A percentile compares a stretch with the other conserved stretches of the same genome.
phyloP scores from a whole-genome alignment of 1,284 basidiomycete species.

The Porodaedalea pini region DNA sequence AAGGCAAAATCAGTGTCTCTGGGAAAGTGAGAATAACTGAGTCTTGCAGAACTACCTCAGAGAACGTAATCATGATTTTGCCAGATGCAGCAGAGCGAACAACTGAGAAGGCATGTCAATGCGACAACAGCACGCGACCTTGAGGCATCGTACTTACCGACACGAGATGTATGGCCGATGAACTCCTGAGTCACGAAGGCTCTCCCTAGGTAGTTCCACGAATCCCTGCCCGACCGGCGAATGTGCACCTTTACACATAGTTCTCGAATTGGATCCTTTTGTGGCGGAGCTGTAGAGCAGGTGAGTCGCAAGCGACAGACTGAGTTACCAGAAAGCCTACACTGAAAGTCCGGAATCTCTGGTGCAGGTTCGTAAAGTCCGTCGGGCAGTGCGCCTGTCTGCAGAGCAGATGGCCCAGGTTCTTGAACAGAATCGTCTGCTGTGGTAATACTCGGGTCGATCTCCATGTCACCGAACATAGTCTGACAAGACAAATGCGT shows the following conservation, averaged over 20 bases:
- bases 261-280: slow-evolving; percentile 62
- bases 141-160: slow-evolving; percentile 48
- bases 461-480: slow-evolving; percentile 16
- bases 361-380: slow-evolving; percentile 5
- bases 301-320: slow-evolving; percentile 26
- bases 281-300: slow-evolving; percentile 23
- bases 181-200: slow-evolving; percentile 70
- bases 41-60: slow-evolving; percentile 47
- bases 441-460: slow-evolving; percentile 14
- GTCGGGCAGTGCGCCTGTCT: background rate
- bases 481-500: background rate
- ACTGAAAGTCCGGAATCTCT: slow-evolving; percentile 15
- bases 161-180: slow-evolving; percentile 65
- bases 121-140: background rate
- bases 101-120: slow-evolving; percentile 40
- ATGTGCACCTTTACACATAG: slow-evolving; percentile 82
- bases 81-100: slow-evolving; percentile 61
- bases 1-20: background rate
- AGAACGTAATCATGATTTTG: slow-evolving; percentile 66
- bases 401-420: slow-evolving; percentile 10
- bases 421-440: slow-evolving; percentile 11
- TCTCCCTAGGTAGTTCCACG: slow-evolving; percentile 77
- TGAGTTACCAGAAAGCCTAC: slow-evolving; percentile 1
- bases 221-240: slow-evolving; percentile 68
- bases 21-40: background rate